Evolutionary conservation across 257 asterid species (phyloP).

Genomic region (Verbena officinalis): DNA sequence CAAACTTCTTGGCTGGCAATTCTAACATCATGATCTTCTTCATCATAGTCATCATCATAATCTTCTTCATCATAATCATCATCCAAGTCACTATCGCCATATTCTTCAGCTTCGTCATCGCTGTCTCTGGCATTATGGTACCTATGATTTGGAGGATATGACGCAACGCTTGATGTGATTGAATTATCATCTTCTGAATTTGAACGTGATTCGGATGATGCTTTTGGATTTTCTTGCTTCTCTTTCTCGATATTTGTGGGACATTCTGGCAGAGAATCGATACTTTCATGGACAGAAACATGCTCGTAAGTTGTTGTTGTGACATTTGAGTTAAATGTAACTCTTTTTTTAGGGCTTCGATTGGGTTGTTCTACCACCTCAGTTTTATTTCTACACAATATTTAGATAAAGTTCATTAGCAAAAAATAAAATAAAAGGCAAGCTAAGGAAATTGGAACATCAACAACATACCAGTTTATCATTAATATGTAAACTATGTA

Average conservation of each 20-base stretch:
- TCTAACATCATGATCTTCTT: slow-evolving; percentile 42
- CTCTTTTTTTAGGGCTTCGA: slow-evolving; percentile 65
- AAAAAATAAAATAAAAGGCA: background rate
- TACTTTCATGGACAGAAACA: slow-evolving; percentile 55
- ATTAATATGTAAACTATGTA: no score
- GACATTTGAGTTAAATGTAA: slow-evolving; percentile 79
- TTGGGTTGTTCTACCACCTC: slow-evolving; percentile 61
- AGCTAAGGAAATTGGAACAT: background rate
- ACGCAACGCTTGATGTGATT: slow-evolving; percentile 61
- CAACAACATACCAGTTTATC: slow-evolving; percentile 9
- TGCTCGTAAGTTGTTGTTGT: slow-evolving; percentile 71
- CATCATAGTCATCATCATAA: slow-evolving; percentile 48
- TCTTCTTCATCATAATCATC: slow-evolving; percentile 55
- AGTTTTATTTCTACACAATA: slow-evolving; percentile 47
- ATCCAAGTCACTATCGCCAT: slow-evolving; percentile 68
- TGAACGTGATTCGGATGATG: slow-evolving; percentile 39
- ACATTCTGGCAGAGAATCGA: slow-evolving; percentile 56
- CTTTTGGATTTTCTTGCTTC: slow-evolving; percentile 31
- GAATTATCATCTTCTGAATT: slow-evolving; percentile 58
- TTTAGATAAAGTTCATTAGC: slow-evolving; percentile 8
- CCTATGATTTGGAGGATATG: slow-evolving; percentile 84
- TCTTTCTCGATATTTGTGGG: slow-evolving; percentile 31
- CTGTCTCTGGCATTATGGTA: slow-evolving; percentile 87
- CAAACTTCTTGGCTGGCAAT: slow-evolving; percentile 46
- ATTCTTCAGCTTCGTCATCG: slow-evolving; percentile 76